A percentile compares a stretch with the other conserved stretches of the same genome.
These are phyloP conservation scores for Skeletonema grethae DNA, from an alignment of 108 stramenopile species.

Conservation along the genomic window DNA sequence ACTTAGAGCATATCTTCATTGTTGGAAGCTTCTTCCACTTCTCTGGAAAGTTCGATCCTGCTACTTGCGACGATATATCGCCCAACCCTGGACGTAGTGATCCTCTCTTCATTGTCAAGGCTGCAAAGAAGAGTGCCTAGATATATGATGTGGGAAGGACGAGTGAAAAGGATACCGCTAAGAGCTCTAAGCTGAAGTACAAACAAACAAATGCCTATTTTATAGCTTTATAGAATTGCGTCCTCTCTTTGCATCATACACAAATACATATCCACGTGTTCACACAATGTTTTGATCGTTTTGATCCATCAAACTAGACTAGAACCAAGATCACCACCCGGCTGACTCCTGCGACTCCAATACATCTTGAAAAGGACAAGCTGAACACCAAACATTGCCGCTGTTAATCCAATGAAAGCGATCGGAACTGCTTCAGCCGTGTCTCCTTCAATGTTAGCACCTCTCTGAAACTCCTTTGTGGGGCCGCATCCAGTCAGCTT, in stretches of 20 bases:
- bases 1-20: constrained; percentile 94
- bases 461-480: not conserved
- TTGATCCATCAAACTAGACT: not conserved
- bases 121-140: constrained; percentile 48
- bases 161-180: too few relatives aligned
- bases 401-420: constrained; percentile 4
- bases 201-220: not conserved
- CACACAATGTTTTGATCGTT: not conserved
- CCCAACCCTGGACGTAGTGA: constrained; percentile 92
- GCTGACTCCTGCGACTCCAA: not conserved
- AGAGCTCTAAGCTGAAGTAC: not conserved
- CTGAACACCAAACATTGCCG: not conserved
- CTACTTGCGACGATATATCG: constrained; percentile 81
- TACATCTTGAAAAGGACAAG: constrained; percentile 4
- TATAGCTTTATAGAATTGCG: not conserved
- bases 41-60: constrained; percentile 81
- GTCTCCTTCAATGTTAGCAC: not conserved
- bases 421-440: not conserved
- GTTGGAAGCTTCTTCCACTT: constrained; percentile 94
- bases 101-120: constrained; percentile 93
- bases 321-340: not conserved
- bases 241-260: not conserved
- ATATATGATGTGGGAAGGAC: not conserved
- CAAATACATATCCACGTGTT: not conserved
- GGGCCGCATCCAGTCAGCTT: constrained; percentile 40